phyloP scores from a whole-genome alignment of 441 rosid species.

The Macaranga tanarius region DNA sequence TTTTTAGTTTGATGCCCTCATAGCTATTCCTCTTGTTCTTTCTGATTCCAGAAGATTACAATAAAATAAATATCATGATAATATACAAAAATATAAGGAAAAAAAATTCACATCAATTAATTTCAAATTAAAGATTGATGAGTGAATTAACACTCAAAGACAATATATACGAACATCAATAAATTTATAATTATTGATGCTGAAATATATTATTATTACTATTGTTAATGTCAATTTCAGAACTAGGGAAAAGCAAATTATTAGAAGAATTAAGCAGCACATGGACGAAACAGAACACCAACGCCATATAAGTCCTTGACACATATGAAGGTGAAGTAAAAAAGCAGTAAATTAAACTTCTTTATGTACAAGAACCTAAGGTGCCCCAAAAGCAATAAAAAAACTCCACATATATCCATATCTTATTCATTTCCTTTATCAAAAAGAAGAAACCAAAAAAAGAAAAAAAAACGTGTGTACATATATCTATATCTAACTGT shows the following conservation, averaged over 20 bases:
- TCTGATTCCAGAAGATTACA: neutral
- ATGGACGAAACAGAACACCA: no score
- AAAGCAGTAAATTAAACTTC: neutral
- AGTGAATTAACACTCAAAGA: no score
- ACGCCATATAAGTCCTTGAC: neutral
- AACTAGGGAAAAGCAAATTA: no score
- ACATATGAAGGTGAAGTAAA: neutral
- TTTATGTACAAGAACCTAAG: neutral
- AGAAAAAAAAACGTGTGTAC: neutral
- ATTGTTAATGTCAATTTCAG: no score
- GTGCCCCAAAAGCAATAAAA: neutral
- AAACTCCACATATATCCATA: neutral
- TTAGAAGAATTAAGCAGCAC: no score
- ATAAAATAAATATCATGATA: no score
- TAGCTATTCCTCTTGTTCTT: neutral
- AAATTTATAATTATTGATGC: no score
- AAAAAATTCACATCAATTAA: no score
- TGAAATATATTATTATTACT: no score
- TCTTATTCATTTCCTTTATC: neutral
- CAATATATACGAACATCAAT: no score
- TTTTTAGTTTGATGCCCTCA: neutral
- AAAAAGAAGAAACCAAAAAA: neutral
- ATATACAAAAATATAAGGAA: no score
- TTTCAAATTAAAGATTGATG: no score
- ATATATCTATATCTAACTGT: neutral